Conservation (phyloP, 2,329 filamentous ascomycete genomes). For the Fusarium sp. region DNA sequence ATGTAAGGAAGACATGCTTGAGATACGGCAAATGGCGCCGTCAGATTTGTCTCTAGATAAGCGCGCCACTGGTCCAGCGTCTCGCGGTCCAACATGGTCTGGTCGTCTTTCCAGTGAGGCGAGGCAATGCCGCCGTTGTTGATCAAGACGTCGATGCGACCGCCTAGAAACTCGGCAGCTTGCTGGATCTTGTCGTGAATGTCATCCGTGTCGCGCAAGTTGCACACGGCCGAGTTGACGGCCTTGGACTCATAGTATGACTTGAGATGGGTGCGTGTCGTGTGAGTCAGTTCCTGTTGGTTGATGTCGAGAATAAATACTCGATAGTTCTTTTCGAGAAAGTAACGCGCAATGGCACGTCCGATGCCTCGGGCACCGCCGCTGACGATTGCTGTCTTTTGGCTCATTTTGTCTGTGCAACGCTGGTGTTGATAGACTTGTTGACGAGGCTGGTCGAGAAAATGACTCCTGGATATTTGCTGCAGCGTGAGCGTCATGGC, state of each 20-base stretch:
- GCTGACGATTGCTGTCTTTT: conserved; percentile 7
- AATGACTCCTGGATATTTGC: too few relatives aligned
- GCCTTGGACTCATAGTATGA: conserved; percentile 10
- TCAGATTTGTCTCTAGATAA: conserved; percentile 15
- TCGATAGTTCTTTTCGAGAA: conserved; percentile 10
- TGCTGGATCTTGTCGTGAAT: conserved; percentile 7
- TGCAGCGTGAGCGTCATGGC: too few relatives aligned
- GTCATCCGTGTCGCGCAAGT: conserved; percentile 6
- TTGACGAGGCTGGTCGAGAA: too few relatives aligned
- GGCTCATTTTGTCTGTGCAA: neutral
- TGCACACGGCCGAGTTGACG: neutral
- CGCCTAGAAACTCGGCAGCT: conserved; percentile 7
- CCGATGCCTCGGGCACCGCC: conserved; percentile 19
- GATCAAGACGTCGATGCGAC: conserved; percentile 10
- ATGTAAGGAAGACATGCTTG: conserved; percentile 20
- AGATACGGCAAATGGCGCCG: conserved; percentile 8
- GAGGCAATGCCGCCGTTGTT: conserved; percentile 21
- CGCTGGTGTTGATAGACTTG: too few relatives aligned
- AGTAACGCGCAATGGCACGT: conserved; percentile 1
- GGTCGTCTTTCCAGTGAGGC: conserved; percentile 18
- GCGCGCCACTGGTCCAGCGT: conserved; percentile 10
- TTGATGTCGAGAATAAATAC: conserved; percentile 22
- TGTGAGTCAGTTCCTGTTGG: conserved; percentile 13
- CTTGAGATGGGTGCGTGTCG: conserved; percentile 9
- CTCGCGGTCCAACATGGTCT: conserved; percentile 13